These are phyloP conservation scores for Hibiscus mutabilis DNA, from an alignment of 345 rosid species.

Conservation along the genomic window DNA sequence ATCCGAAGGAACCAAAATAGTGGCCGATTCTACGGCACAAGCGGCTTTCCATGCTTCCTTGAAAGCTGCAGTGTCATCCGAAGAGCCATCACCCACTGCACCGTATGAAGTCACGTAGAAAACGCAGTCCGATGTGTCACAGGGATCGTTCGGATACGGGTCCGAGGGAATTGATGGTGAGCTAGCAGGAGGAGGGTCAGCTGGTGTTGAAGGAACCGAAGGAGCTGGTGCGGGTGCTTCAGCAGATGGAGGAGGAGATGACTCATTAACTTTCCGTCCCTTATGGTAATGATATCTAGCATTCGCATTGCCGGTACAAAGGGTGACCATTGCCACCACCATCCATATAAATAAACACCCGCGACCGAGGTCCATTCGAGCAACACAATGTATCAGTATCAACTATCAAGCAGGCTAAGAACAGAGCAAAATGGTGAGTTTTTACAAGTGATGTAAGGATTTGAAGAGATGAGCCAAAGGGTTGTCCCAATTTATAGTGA, in stretches of 20 bases:
- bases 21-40: background rate
- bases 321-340: background rate
- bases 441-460: background rate
- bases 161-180: background rate
- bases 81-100: background rate
- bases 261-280: background rate
- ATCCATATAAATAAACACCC: background rate
- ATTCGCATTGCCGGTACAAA: background rate
- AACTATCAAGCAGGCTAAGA: no score
- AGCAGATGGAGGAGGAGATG: background rate
- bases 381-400: background rate
- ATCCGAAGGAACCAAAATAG: background rate
- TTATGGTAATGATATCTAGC: background rate
- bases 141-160: background rate
- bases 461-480: background rate
- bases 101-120: background rate
- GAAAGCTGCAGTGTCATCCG: background rate
- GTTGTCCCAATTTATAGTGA: background rate
- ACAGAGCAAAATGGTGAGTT: no score
- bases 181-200: background rate
- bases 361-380: background rate
- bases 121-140: background rate
- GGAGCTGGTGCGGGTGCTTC: background rate
- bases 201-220: background rate
- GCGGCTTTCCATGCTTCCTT: background rate